These are phyloP conservation scores for Ganoderma lingzhi DNA, from an alignment of 1,284 basidiomycete species.

Conservation along the genomic window DNA sequence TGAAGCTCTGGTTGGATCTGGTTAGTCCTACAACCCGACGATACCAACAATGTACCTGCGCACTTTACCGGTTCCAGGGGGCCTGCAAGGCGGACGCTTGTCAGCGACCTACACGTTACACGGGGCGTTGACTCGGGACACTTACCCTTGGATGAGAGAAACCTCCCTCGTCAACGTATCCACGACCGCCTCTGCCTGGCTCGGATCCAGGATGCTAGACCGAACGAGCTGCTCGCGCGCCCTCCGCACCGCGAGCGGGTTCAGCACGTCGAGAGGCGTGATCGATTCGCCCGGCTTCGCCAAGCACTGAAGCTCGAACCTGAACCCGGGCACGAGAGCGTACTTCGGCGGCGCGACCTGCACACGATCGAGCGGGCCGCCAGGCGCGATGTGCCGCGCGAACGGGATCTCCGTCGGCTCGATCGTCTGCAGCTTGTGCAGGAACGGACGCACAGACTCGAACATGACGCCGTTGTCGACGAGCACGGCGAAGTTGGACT, in stretches of 20 bases:
- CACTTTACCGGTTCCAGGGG: conserved; percentile 82
- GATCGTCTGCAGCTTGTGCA: conserved; percentile 37
- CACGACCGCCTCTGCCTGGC: conserved; percentile 74
- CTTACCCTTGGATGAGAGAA: conserved; percentile 75
- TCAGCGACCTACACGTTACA: not conserved
- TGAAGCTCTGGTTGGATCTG: conserved; percentile 57
- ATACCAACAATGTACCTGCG: not conserved
- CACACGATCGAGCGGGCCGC: conserved; percentile 26
- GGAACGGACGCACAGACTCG: conserved; percentile 41
- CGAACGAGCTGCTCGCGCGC: conserved; percentile 52
- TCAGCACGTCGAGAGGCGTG: conserved; percentile 32
- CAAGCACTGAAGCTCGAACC: conserved; percentile 41
- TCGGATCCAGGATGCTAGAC: conserved; percentile 64
- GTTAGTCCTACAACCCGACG: not conserved
- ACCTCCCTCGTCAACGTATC: conserved; percentile 67
- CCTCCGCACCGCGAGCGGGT: conserved; percentile 39
- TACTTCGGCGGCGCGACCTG: conserved; percentile 38
- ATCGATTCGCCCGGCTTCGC: conserved; percentile 42
- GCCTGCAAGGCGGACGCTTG: conserved; percentile 47
- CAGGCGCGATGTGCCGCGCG: conserved; percentile 46
- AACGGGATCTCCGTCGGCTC: conserved; percentile 44
- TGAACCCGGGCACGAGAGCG: conserved; percentile 38
- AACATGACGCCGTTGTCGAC: conserved; percentile 43
- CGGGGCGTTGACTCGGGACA: not conserved
- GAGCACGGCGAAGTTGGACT: conserved; percentile 36